Base-by-base conservation (phyloP, 2,329 filamentous ascomycete species). In the Colletotrichum paranaense region DNA sequence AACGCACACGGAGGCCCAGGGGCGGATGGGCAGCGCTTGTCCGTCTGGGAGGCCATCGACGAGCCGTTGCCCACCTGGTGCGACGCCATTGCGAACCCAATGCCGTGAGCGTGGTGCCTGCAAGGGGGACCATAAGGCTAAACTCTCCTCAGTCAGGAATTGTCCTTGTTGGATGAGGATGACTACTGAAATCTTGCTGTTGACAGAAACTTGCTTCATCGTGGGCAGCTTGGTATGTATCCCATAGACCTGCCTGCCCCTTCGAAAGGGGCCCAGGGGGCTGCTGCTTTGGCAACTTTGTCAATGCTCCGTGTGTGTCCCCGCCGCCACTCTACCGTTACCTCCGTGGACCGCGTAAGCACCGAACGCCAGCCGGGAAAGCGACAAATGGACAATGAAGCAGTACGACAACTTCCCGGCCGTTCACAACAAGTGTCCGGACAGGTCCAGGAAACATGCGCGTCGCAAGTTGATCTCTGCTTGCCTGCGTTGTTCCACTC, bases 321-420 rank as follows among this genome's bases (percentile, higher is more conserved):
- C 52, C 35, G 67, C 38, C 67, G 67, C 67, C 67, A 69, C 59
- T 52, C 59, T 52, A 63, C 42, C 46, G 16, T 24, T 32, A n/a
- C 19, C 19, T 69, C 52, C 16, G 30, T 9, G 4, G 60, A 53
- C 53, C 67, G 59, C 67, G 52, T 64, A 64, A 64, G 62, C 62
- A 65, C 60, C 35, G 60, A 69, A n/a, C 9, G 42, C 19, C 42
- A 49, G 19, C 42, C n/a, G 12, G 19, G 22, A 19, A 55, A 49
- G 55, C 26, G 26, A 66, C 35, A n/a, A 19, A 46, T 35, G 38
- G 26, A 49, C 19, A 49, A 22, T 49, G 42, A 49, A 49, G 42
- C 19, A 49, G 42, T 49, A 22, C 19, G 42, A 49, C 42, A 49
- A 22, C 42, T 49, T 22, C 42, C 42, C 42, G 19, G 42, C 42